Evolutionary conservation across 106 monocot species (phyloP), one percentile per base, ranked within the genome.

Genomic region (Platanthera zijinensis): DNA sequence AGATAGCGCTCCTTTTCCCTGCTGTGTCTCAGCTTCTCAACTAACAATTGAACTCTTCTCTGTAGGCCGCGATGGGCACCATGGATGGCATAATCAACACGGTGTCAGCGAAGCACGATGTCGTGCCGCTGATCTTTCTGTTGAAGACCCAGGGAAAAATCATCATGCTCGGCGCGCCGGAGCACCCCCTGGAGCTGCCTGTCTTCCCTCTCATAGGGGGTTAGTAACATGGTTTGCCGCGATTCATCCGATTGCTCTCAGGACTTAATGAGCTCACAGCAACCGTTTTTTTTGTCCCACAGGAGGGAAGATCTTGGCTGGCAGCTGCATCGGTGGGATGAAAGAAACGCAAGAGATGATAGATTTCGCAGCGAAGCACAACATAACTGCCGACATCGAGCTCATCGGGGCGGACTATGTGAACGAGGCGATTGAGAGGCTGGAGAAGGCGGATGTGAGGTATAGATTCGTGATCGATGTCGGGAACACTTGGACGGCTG

Each of bases 51-150:
- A 45, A 46, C 1, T 76, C 10, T 18, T 19, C 17, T n/a, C 6
- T 71, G 32, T 48, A 95, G 92, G 84, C 87, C 77, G 95, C 92
- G 8, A 78, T 76, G 52, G 2, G 87, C 63, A 92, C 87, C n/a
- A 84, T 95, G 89, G 92, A 95, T 77, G 95, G 95, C 17, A 92
- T 95, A 39, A 95, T 95, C 50, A 74, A 95, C 69, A 95, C 95
- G 0, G 95, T 88, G 8, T 92, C 95, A 18, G 95, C 86, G 4
- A 51, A 25, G 51, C 92, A 90, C 49, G 49, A 81, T 6, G 10
- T 95, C 2, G 19, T 52, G 6, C 90, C 95, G 1, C 64, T 92
- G 13, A 71, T 95, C 13, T 69, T 57, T 17, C 80, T 95, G 59
- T 47, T 95, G 56, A 95, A 95, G 77, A 48, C 77, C 69, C 80